Base-by-base conservation (phyloP, 106 monocot species). In the Amphibolis antarctica region DNA sequence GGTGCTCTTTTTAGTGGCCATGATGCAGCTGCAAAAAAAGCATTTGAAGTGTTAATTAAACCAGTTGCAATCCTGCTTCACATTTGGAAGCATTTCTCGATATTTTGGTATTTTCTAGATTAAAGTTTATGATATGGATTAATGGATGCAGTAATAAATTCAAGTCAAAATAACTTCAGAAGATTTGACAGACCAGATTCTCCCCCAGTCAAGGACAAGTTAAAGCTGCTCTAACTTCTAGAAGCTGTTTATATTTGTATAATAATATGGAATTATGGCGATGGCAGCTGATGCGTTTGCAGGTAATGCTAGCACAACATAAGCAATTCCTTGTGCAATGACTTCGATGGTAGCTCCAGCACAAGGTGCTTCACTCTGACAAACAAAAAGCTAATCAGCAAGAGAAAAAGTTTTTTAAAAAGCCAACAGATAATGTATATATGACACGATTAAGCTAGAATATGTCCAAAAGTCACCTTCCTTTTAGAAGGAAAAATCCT, bases 271-370 rank as follows among this genome's bases (percentile, higher is more conserved):
- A n/a, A n/a, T n/a, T n/a, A n/a, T n/a, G n/a, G 91, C 91, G 74
- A 98, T 83, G 21, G 91, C 98, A 50, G 98, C 75, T 50, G 85
- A 85, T 66, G 98, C 98, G 79, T 91, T 98, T 57, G 87, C 69
- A 45, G 98, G 98, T 66, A 87, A 91, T 53, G 98, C 98, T 42
- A 80, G 82, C 50, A 91, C 98, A 65, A 98, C 85, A 75, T 91
- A 98, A 66, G 96, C 96, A 59, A 98, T 90, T 51, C 96, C 96
- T 81, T 98, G 96, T 55, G 96, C 90, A 27, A 87, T 98, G 31
- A 90, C 90, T 62, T 98, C 96, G 44, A 82, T 80, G 28, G 86
- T 85, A 56, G 86, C 84, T 70, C 91, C 86, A 62, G 81, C 82
- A 65, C 72, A 63, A 62, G 89, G 80, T 63, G 74, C 76, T 72